Conservation (phyloP, 345 rosid genomes). For the Salix koriyanagi region DNA sequence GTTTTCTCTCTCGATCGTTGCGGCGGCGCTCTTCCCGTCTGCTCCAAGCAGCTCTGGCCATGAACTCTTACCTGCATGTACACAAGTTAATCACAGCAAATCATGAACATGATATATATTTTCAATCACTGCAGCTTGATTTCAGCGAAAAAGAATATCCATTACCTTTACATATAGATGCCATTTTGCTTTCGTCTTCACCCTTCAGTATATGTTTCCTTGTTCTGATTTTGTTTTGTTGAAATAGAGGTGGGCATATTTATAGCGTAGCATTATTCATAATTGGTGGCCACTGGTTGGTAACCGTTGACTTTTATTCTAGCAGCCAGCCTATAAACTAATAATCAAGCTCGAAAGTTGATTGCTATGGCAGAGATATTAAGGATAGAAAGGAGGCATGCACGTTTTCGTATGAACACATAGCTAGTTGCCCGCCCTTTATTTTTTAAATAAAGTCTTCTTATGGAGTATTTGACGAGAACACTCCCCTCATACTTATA, state of each 20-base stretch:
- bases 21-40: not conserved
- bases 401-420: not conserved
- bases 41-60: slow-evolving; percentile 20
- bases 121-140: not conserved
- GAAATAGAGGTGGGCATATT: not conserved
- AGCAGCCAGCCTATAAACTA: not conserved
- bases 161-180: not conserved
- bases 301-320: not conserved
- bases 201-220: not conserved
- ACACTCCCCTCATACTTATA: no score
- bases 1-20: slow-evolving; percentile 20
- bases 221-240: not conserved
- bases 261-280: not conserved
- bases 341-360: not conserved
- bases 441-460: no score
- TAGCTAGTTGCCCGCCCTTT: no score
- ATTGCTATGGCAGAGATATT: not conserved
- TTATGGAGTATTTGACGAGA: no score
- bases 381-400: not conserved
- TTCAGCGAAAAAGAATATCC: not conserved
- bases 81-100: not conserved
- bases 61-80: slow-evolving; percentile 15
- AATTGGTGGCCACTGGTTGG: not conserved
- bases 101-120: not conserved
- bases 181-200: not conserved